phyloP scores from a whole-genome alignment of 345 rosid species.

The Noccaea caerulescens region DNA sequence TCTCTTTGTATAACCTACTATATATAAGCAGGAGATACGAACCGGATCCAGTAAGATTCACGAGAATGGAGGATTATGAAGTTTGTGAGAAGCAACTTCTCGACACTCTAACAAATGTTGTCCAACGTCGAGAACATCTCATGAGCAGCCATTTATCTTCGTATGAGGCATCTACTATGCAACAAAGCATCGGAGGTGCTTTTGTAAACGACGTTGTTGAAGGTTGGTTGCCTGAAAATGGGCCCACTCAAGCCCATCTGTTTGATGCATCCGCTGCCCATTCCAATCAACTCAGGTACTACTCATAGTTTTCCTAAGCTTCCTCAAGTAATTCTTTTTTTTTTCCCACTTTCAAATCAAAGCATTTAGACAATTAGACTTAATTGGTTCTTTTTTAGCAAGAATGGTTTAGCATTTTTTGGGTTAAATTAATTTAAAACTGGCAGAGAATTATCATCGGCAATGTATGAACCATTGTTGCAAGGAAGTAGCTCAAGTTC shows the following conservation, averaged over 20 bases:
- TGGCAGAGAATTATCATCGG: conserved; percentile 43
- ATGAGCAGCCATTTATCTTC: conserved; percentile 53
- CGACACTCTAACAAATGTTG: conserved; percentile 56
- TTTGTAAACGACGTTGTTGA: conserved; percentile 58
- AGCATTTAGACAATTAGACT: too few relatives aligned
- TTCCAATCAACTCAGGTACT: conserved; percentile 47
- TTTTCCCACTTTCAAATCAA: neutral
- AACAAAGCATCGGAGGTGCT: conserved; percentile 46
- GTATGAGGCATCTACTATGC: conserved; percentile 57
- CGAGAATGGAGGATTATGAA: conserved; percentile 61
- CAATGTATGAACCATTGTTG: conserved; percentile 52
- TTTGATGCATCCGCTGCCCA: conserved; percentile 54
- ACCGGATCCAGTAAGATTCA: conserved; percentile 59
- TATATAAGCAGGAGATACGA: conserved; percentile 57
- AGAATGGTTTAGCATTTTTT: neutral
- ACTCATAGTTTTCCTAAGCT: neutral
- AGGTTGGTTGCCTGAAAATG: conserved; percentile 61
- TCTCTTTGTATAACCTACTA: neutral
- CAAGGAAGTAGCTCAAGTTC: conserved; percentile 50
- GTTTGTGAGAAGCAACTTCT: conserved; percentile 68
- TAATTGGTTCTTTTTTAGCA: neutral
- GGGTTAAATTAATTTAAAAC: neutral
- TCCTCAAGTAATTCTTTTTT: neutral
- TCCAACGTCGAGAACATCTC: conserved; percentile 62
- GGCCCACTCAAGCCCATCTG: conserved; percentile 48